Conservation (phyloP, 306 rosid genomes). For the Ochetophila trinervis region DNA sequence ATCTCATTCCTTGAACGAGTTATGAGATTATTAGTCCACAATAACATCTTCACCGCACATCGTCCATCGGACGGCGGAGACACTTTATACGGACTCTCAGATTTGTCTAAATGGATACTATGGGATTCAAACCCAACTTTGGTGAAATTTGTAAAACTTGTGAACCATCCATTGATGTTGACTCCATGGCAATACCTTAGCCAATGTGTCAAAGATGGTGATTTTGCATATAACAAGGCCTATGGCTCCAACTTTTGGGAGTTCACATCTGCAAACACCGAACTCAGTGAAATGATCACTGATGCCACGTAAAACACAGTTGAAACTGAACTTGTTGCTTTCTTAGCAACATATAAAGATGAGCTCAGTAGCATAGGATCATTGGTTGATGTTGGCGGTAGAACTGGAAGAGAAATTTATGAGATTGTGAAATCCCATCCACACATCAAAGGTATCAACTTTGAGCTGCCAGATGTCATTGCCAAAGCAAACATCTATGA, state of each 20-base stretch:
- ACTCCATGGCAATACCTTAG: constrained; percentile 33
- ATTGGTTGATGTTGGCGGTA: constrained; percentile 23
- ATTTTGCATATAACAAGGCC: constrained; percentile 27
- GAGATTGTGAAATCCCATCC: constrained; percentile 13
- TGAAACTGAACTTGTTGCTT: neutral
- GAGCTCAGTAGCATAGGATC: constrained; percentile 4
- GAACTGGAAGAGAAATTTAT: constrained; percentile 9
- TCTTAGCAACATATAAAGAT: constrained; percentile 1
- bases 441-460: constrained; percentile 15
- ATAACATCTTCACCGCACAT: constrained; percentile 9
- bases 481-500: constrained; percentile 11
- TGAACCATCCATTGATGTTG: constrained; percentile 19
- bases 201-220: constrained; percentile 32
- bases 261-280: constrained; percentile 15
- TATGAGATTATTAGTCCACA: constrained; percentile 13
- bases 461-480: constrained; percentile 17
- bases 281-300: too few relatives aligned
- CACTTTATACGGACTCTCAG: constrained; percentile 21
- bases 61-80: neutral
- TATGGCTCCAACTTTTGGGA: constrained; percentile 29
- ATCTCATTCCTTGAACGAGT: constrained; percentile 23
- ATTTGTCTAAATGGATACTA: constrained; percentile 29
- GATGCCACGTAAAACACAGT: too few relatives aligned
- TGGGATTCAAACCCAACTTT: constrained; percentile 18
- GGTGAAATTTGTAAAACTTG: neutral